phyloP scores from a whole-genome alignment of 1,284 basidiomycete species.

The Farysia itapuensis region DNA sequence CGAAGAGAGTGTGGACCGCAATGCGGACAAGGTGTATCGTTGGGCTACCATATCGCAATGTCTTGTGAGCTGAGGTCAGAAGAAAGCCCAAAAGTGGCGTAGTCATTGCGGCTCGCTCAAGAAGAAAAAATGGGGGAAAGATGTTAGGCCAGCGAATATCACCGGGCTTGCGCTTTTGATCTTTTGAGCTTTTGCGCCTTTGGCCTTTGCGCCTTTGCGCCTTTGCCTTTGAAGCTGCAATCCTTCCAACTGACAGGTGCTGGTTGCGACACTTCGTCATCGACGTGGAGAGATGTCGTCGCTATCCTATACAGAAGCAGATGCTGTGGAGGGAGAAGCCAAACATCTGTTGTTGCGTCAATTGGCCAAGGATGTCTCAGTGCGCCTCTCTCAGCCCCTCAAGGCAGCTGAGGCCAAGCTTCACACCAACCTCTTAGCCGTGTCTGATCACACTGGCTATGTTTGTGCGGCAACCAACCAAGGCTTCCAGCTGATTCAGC shows the following conservation, averaged over 20 bases:
- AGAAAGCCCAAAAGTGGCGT: no score
- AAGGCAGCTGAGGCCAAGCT: conserved; percentile 23
- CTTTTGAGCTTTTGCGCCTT: no score
- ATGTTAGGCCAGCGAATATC: no score
- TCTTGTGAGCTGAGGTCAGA: background rate
- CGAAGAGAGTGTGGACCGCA: conserved; percentile 34
- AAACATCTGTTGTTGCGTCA: conserved; percentile 46
- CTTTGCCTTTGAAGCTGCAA: no score
- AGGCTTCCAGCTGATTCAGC: conserved; percentile 53
- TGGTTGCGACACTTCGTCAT: background rate
- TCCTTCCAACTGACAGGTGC: background rate
- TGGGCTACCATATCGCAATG: conserved; percentile 21
- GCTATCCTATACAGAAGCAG: conserved; percentile 8
- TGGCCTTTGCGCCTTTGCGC: no score
- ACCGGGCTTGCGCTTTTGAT: no score
- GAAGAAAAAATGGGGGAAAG: no score
- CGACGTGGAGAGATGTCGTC: background rate
- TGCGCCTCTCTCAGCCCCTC: conserved; percentile 52
- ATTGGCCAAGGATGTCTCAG: conserved; percentile 47
- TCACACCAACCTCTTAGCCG: conserved; percentile 58
- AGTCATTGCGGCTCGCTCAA: no score
- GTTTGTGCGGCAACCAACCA: conserved; percentile 61
- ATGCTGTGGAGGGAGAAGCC: conserved; percentile 62
- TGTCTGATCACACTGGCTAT: conserved; percentile 60
- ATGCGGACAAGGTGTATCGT: conserved; percentile 26